These are phyloP conservation scores for Geotrichum ghanense DNA, from an alignment of 805 yeast species.

Conservation along the genomic window DNA sequence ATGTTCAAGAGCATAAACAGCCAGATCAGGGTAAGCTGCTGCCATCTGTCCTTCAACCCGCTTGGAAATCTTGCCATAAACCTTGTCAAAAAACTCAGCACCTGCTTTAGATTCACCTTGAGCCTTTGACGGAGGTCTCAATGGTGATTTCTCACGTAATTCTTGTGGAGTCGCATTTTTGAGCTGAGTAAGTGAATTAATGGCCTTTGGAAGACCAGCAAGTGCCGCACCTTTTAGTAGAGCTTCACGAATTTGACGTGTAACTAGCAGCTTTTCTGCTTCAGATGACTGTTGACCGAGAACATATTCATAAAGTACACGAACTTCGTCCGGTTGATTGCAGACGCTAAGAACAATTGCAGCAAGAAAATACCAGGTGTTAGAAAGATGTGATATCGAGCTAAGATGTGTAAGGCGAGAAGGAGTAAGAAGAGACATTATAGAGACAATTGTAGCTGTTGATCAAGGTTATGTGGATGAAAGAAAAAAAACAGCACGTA, in stretches of 20 bases:
- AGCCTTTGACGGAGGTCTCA: too few species aligned
- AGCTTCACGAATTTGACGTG: conserved; percentile 62
- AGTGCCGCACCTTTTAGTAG: conserved; percentile 68
- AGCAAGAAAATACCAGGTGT: conserved; percentile 67
- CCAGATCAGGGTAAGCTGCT: conserved; percentile 75
- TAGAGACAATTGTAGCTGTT: neutral
- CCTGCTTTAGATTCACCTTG: conserved; percentile 37
- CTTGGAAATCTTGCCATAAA: conserved; percentile 66
- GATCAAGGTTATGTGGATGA: too few species aligned
- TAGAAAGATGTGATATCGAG: conserved; percentile 40
- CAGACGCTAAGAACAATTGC: conserved; percentile 74
- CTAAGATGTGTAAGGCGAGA: conserved; percentile 44
- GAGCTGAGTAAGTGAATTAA: conserved; percentile 63
- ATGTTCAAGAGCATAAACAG: conserved; percentile 57
- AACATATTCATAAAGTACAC: conserved; percentile 63
- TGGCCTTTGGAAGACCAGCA: conserved; percentile 74
- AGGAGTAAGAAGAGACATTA: conserved; percentile 31
- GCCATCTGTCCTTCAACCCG: conserved; percentile 58
- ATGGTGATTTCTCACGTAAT: conserved; percentile 26
- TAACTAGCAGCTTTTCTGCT: conserved; percentile 21
- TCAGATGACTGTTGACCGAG: conserved; percentile 21
- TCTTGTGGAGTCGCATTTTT: conserved; percentile 51
- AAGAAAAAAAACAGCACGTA: too few species aligned
- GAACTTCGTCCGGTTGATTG: conserved; percentile 73
- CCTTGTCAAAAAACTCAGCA: conserved; percentile 52